Base-by-base conservation (phyloP, 805 yeast species). In the Maudiozyma pseudohumilis region DNA sequence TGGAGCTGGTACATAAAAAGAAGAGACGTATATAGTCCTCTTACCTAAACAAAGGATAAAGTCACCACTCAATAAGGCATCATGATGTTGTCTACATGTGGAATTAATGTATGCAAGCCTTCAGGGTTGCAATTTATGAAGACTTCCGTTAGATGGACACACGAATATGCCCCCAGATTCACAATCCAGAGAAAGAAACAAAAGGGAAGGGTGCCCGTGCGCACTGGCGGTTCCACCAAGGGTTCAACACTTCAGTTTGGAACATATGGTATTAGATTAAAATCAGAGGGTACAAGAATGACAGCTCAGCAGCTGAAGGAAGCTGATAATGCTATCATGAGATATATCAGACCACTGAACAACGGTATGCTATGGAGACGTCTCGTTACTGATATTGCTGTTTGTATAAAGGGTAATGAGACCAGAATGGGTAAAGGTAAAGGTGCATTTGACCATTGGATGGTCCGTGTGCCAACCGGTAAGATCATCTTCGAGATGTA, bases 391-490 rank as follows among this genome's bases (percentile, higher is more conserved):
- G 80, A 83, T 57, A 72, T 86, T 38, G 92, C 97, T 0, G 94
- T 92, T 10, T 87, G 96, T 63, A 76, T 84, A 44, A 92, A 92
- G 66, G 98, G 98, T 66, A 92, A 92, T 61, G 96, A 92, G 60
- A 86, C 96, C 9, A 92, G 98, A 79, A 92, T 92, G 98, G 98
- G 98, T 69, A 92, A 92, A 63, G 98, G 98, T 68, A 92, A 92
- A 64, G 98, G 98, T 64, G 80, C 88, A 0, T 89, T 92, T 57
- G 95, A 86, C 53, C 92, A 86, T 66, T 92, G 97, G 97, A 94
- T 94, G 52, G 83, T 79, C 24, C 77, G 98, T 53, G 92, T 92
- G 11, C 94, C 97, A 29, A 88, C 96, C 0, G 98, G 98, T 3
- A 88, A 87, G 55, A 77, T 92, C 29, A 67, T 88, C 17, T 86